These are phyloP conservation scores for Geosmithia putterillii DNA, from an alignment of 2,329 filamentous ascomycete species.

Conservation along the genomic window DNA sequence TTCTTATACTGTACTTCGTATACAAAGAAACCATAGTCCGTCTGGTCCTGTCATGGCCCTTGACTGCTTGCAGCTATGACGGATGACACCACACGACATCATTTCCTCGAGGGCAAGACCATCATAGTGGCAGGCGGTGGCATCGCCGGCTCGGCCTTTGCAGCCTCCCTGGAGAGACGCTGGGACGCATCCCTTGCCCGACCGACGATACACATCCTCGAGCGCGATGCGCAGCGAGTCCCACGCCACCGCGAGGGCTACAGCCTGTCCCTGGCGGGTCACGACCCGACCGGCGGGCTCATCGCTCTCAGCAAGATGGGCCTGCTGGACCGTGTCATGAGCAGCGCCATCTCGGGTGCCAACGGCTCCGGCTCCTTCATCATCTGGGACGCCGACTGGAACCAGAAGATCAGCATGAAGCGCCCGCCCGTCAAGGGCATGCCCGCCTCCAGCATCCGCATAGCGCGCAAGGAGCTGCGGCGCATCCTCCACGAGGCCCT, in stretches of 20 bases:
- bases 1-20: no score
- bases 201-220: slow-evolving; percentile 25
- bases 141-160: slow-evolving; percentile 29
- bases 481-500: slow-evolving; percentile 15
- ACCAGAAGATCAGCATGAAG: slow-evolving; percentile 16
- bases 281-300: slow-evolving; percentile 19
- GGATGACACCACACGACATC: slow-evolving; percentile 4
- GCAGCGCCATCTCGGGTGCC: slow-evolving; percentile 15
- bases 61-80: no score
- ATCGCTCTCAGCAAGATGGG: slow-evolving; percentile 24
- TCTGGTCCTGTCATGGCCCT: no score
- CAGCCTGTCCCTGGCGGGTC: slow-evolving; percentile 24
- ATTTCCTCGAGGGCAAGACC: slow-evolving; percentile 23
- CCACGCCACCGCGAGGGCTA: slow-evolving; percentile 20
- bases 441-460: slow-evolving; percentile 22
- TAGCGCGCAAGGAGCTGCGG: slow-evolving; percentile 21
- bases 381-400: slow-evolving; percentile 26
- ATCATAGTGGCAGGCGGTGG: slow-evolving; percentile 31
- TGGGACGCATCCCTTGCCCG: slow-evolving; percentile 17
- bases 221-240: slow-evolving; percentile 22
- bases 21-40: no score
- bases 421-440: slow-evolving; percentile 16
- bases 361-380: slow-evolving; percentile 20
- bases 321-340: slow-evolving; percentile 19
- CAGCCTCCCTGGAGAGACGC: slow-evolving; percentile 21